These are phyloP conservation scores for Tilletiopsis washingtonensis DNA, from an alignment of 1,284 basidiomycete species.

Conservation along the genomic window DNA sequence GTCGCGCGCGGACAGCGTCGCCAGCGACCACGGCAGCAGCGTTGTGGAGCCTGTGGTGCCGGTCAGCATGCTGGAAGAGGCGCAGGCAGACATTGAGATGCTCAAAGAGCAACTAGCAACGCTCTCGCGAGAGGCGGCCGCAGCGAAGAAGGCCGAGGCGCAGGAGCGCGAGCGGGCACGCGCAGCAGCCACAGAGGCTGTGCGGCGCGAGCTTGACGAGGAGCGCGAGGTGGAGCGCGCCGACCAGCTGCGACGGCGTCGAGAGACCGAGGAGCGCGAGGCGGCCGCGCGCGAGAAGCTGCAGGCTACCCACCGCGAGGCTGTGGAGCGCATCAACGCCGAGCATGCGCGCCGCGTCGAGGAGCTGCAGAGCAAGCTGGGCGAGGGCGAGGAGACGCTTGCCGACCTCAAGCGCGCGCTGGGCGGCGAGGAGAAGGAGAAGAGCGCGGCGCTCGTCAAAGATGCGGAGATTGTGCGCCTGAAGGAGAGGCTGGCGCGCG, in stretches of 20 bases:
- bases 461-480: conserved; percentile 32
- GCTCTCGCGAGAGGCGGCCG: neutral
- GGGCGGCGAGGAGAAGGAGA: neutral
- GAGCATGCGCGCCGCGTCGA: conserved; percentile 16
- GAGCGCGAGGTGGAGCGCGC: conserved; percentile 31
- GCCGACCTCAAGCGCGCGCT: conserved; percentile 11
- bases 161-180: conserved; percentile 3
- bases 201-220: conserved; percentile 15
- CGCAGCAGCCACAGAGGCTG: neutral
- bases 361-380: conserved; percentile 12
- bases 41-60: conserved; percentile 3
- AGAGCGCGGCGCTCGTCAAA: conserved; percentile 7
- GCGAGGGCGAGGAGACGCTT: conserved; percentile 12
- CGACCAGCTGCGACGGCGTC: conserved; percentile 7
- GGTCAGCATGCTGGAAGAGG: conserved; percentile 6
- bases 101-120: conserved; percentile 1
- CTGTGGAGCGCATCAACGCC: conserved; percentile 7
- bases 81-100: neutral
- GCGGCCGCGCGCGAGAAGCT: conserved; percentile 9
- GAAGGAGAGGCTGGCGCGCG: conserved; percentile 26
- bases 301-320: conserved; percentile 6
- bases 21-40: neutral
- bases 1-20: no score
- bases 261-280: conserved; percentile 18
- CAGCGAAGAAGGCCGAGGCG: neutral